Base-by-base conservation (phyloP, 306 rosid species). In the Dalbergia cochinchinensis region DNA sequence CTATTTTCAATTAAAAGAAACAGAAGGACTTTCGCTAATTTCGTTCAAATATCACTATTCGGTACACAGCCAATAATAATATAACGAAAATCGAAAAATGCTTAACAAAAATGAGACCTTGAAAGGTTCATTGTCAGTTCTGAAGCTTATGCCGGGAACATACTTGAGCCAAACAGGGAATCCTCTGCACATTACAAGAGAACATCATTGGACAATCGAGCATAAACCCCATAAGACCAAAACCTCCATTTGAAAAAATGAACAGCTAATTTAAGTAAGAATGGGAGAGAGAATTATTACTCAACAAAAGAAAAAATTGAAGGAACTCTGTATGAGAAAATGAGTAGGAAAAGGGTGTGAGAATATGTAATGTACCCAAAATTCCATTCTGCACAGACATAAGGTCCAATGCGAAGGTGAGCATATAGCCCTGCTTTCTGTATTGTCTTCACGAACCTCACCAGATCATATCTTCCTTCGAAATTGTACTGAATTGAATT, bases 101-200 rank as follows among this genome's bases (percentile, higher is more conserved):
- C n/a, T 63, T n/a, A 37, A 80, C 60, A 55, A 11, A 70, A 65
- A 60, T 5, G 19, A 60, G 66, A 96, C 99, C 97, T 96, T 96
- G 87, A 96, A 96, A 78, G 99, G 98, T 83, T 91, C 97, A 84
- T 96, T 96, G 85, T 96, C 98, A 77, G 97, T 93, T 88, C 99
- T 90, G 87, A 96, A 96, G 88, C 99, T 96, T 76, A 96, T 93
- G 65, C 98, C 98, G 0, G 98, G 97, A 80, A 96, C 96, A 85
- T 93, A 96, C 88, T 96, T 96, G 65, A 96, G 89, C 99, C 99
- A 96, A 77, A 96, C 98, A 76, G 99, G 99, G 88, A 96, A 96
- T 14, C 99, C 99, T 80, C 99, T 96, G 85, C 87, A 82, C 22
- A 75, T 58, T 73, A 76, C 65, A 71, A 70, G 55, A 47, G 16